These are phyloP conservation scores for Nannizzia gypsea DNA, from an alignment of 2,329 filamentous ascomycete species.

Conservation along the genomic window DNA sequence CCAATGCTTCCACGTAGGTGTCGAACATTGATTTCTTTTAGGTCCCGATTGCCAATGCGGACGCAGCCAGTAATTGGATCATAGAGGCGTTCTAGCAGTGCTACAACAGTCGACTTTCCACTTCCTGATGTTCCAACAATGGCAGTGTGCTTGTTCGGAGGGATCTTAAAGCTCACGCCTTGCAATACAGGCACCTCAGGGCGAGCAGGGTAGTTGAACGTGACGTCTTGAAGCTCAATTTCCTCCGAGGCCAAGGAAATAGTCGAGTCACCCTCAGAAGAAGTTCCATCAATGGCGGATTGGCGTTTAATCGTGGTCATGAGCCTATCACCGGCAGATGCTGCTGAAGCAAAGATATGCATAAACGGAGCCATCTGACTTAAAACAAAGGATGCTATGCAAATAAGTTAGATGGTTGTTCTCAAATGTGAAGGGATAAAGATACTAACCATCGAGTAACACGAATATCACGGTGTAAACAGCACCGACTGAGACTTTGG, in stretches of 20 bases:
- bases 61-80: constrained; percentile 25
- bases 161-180: constrained; percentile 23
- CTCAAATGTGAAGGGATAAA: constrained; percentile 11
- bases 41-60: constrained; percentile 20
- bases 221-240: constrained; percentile 19
- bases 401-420: background rate
- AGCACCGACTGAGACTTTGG: constrained; percentile 23
- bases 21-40: constrained; percentile 25
- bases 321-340: constrained; percentile 12
- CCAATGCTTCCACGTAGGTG: constrained; percentile 26
- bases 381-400: constrained; percentile 26
- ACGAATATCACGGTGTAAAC: constrained; percentile 31
- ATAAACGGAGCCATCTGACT: constrained; percentile 31
- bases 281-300: constrained; percentile 15
- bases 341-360: constrained; percentile 16
- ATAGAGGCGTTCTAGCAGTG: constrained; percentile 29
- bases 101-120: constrained; percentile 41
- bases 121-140: constrained; percentile 42
- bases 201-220: constrained; percentile 26
- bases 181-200: constrained; percentile 27
- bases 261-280: constrained; percentile 21
- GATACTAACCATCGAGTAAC: constrained; percentile 25
- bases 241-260: constrained; percentile 39
- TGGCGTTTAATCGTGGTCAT: constrained; percentile 13
- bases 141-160: constrained; percentile 28